Percentiles rank a stretch among this genome's conserved stretches.
These are phyloP conservation scores for Lachnellula occidentalis DNA, from an alignment of 2,329 filamentous ascomycete genomes.

Conservation along the genomic window DNA sequence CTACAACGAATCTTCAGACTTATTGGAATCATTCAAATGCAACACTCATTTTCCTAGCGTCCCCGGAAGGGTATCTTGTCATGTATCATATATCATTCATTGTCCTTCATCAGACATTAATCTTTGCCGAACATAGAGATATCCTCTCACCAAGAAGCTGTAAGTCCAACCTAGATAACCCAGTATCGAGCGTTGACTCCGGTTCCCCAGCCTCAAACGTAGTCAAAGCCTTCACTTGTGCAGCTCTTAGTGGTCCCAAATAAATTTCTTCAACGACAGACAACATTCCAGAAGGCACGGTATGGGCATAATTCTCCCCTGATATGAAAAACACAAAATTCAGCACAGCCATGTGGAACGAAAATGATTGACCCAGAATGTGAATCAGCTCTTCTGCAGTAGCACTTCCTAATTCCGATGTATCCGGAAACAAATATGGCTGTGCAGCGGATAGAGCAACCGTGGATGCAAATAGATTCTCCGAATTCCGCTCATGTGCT, in stretches of 20 bases:
- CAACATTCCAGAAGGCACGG: conserved; percentile 52
- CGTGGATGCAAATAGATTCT: conserved; percentile 43
- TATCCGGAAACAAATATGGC: conserved; percentile 55
- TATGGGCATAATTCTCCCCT: conserved; percentile 38
- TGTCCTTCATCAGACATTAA: conserved; percentile 8
- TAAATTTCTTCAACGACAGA: conserved; percentile 54
- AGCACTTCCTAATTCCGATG: conserved; percentile 41
- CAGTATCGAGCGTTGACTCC: conserved; percentile 1
- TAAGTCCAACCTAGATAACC: conserved; percentile 15
- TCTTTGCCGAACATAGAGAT: conserved; percentile 12
- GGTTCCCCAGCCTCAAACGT: conserved; percentile 1
- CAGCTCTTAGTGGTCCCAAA: conserved; percentile 46
- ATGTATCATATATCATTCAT: background rate
- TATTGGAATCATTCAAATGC: too few species aligned
- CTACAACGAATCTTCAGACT: too few species aligned
- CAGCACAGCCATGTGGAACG: conserved; percentile 53
- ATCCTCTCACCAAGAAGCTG: conserved; percentile 27
- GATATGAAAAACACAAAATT: conserved; percentile 58
- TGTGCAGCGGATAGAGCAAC: conserved; percentile 56
- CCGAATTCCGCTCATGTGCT: conserved; percentile 26
- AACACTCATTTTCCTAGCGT: background rate
- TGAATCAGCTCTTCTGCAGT: conserved; percentile 41
- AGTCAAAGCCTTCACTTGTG: conserved; percentile 32
- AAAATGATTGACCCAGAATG: conserved; percentile 46
- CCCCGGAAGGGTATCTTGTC: background rate